These are phyloP conservation scores for Umbelopsis isabellina DNA, from an alignment of 192 early-diverging fungal genomes.

Conservation along the genomic window DNA sequence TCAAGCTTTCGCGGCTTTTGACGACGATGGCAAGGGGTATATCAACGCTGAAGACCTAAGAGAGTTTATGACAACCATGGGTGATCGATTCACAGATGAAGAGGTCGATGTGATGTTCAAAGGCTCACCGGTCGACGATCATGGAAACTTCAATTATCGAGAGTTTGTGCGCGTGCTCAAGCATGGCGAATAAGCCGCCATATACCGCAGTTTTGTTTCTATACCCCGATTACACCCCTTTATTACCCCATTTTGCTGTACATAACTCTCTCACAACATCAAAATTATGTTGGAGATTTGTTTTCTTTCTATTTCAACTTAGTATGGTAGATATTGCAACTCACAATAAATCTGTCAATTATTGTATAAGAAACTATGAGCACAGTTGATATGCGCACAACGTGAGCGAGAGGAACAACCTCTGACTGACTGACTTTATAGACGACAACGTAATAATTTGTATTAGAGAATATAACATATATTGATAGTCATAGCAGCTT, in stretches of 20 bases:
- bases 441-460: no score
- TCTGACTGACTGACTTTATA: no score
- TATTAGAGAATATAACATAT: no score
- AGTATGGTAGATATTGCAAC: no score
- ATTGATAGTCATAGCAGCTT: no score
- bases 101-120: slow-evolving; percentile 96
- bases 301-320: no score
- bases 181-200: slow-evolving; percentile 74
- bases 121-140: slow-evolving; percentile 75
- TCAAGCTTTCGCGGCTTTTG: slow-evolving; percentile 93
- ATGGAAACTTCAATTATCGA: slow-evolving; percentile 86
- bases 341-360: no score
- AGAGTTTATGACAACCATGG: slow-evolving; percentile 92
- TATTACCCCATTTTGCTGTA: slow-evolving; percentile 3
- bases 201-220: slow-evolving; percentile 13
- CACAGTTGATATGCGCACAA: no score
- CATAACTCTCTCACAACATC: background rate
- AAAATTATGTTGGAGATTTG: background rate
- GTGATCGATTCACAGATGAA: slow-evolving; percentile 89
- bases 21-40: slow-evolving; percentile 79
- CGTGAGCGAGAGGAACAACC: no score
- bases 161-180: slow-evolving; percentile 93
- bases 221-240: background rate
- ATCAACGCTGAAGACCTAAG: slow-evolving; percentile 80
- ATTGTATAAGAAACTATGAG: no score